Conservation (phyloP, 306 rosid genomes). For the Fagus sylvatica region DNA sequence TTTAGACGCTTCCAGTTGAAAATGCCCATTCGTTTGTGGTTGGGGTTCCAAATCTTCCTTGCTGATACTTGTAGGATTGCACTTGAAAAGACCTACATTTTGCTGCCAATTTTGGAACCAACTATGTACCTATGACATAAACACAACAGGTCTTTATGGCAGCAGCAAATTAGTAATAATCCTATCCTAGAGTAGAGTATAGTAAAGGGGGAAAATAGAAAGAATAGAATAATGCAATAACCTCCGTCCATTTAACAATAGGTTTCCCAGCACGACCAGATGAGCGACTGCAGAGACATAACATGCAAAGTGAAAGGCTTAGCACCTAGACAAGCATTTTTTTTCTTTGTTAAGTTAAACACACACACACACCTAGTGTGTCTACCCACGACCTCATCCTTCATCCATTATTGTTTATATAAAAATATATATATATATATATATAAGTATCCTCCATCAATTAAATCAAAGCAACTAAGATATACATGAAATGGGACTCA, state of each 20-base stretch:
- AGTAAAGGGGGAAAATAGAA: not conserved
- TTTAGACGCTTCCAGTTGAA: constrained; percentile 32
- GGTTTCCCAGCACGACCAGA: constrained; percentile 96
- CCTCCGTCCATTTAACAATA: constrained; percentile 75
- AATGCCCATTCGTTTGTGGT: too few relatives aligned
- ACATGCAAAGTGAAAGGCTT: constrained; percentile 29
- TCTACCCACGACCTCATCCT: too few relatives aligned
- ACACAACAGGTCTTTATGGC: not conserved
- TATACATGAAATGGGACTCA: constrained; percentile 37
- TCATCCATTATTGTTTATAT: too few relatives aligned
- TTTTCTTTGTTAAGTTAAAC: too few relatives aligned
- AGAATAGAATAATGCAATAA: constrained; percentile 29
- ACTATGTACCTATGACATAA: constrained; percentile 52
- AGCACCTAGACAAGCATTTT: not conserved
- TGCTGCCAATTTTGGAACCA: constrained; percentile 70
- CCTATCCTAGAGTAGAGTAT: not conserved
- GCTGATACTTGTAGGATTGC: too few relatives aligned
- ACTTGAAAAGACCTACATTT: too few relatives aligned
- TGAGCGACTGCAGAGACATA: constrained; percentile 60
- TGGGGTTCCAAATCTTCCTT: too few relatives aligned
- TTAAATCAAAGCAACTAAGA: constrained; percentile 1
- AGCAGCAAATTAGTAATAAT: not conserved
- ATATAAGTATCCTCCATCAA: too few relatives aligned
- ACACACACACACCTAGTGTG: too few relatives aligned
- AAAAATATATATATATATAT: too few relatives aligned